A percentile compares a stretch with the other conserved stretches of the same genome.
phyloP scores from a whole-genome alignment of 179 eudicot genomes.

The Patellifolia procumbens region DNA sequence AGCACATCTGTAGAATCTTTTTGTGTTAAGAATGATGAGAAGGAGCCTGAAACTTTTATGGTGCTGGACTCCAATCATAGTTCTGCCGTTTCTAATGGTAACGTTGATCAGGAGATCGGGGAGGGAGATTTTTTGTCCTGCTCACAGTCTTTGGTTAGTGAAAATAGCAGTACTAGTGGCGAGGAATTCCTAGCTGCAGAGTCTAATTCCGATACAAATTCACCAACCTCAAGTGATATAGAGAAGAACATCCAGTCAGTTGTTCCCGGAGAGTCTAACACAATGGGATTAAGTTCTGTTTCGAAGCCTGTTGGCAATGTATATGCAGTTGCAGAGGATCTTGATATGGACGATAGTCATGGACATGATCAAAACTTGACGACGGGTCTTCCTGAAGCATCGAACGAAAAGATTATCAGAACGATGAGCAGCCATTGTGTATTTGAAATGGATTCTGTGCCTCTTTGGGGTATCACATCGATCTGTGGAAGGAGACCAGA shows the following conservation, averaged over 20 bases:
- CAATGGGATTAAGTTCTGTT: background rate
- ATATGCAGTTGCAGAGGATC: conserved; percentile 30
- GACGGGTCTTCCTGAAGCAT: conserved; percentile 15
- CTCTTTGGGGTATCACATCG: conserved; percentile 15
- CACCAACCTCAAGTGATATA: conserved; percentile 19
- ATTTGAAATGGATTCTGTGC: conserved; percentile 6
- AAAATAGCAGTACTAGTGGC: conserved; percentile 18
- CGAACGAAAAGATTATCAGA: conserved; percentile 22
- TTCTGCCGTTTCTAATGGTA: conserved; percentile 14
- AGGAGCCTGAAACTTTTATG: background rate
- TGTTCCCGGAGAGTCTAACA: conserved; percentile 2
- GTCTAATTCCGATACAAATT: conserved; percentile 25
- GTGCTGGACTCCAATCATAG: conserved; percentile 13
- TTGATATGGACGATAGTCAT: conserved; percentile 22
- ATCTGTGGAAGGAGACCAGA: conserved; percentile 48
- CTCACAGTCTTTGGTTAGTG: conserved; percentile 27
- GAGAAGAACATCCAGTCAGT: conserved; percentile 14
- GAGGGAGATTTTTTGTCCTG: conserved; percentile 16
- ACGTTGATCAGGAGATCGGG: conserved; percentile 19
- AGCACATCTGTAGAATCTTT: background rate
- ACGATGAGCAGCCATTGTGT: conserved; percentile 22
- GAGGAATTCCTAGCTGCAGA: conserved; percentile 22
- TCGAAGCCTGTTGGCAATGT: conserved; percentile 19
- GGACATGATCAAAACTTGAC: conserved; percentile 13
- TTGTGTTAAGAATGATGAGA: conserved; percentile 12